Conservation (phyloP, 2,329 filamentous ascomycete species). For the Ophidiomyces ophidiicola region DNA sequence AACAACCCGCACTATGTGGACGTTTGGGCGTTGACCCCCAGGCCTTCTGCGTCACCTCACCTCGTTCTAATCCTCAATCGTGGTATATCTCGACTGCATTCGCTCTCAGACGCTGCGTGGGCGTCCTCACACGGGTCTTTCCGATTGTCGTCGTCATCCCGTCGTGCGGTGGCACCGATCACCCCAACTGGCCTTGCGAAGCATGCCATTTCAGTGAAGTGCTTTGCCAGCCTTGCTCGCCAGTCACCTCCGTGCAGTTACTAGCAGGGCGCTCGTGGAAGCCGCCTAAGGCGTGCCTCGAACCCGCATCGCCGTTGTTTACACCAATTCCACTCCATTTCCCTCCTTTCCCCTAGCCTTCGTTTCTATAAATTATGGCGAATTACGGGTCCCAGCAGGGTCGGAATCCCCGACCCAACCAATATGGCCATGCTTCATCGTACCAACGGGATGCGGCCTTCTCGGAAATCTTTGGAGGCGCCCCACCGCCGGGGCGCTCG, state of each 20-base stretch:
- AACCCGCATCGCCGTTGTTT: neutral
- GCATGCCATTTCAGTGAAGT: slow-evolving; percentile 10
- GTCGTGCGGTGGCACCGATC: slow-evolving; percentile 9
- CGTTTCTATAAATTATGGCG: slow-evolving; percentile 38
- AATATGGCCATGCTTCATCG: slow-evolving; percentile 43
- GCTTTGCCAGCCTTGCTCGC: neutral
- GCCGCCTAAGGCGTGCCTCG: neutral
- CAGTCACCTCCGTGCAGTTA: slow-evolving; percentile 3
- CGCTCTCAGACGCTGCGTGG: slow-evolving; percentile 4
- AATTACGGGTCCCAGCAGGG: slow-evolving; percentile 53
- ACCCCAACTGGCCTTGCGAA: neutral
- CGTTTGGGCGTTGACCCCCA: slow-evolving; percentile 3
- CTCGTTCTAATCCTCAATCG: neutral
- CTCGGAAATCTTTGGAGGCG: slow-evolving; percentile 84
- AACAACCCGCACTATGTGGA: slow-evolving; percentile 6
- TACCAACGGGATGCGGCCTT: slow-evolving; percentile 85
- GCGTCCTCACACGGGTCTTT: neutral
- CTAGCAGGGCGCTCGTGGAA: neutral
- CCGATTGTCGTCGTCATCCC: neutral
- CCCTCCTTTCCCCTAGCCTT: neutral
- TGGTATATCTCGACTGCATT: neutral
- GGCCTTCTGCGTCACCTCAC: slow-evolving; percentile 2
- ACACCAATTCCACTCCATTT: neutral
- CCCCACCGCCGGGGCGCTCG: slow-evolving; percentile 75
- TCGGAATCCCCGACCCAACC: slow-evolving; percentile 44